These are phyloP conservation scores for Monosporascus sp. DNA, from an alignment of 2,329 filamentous ascomycete genomes.

Conservation along the genomic window DNA sequence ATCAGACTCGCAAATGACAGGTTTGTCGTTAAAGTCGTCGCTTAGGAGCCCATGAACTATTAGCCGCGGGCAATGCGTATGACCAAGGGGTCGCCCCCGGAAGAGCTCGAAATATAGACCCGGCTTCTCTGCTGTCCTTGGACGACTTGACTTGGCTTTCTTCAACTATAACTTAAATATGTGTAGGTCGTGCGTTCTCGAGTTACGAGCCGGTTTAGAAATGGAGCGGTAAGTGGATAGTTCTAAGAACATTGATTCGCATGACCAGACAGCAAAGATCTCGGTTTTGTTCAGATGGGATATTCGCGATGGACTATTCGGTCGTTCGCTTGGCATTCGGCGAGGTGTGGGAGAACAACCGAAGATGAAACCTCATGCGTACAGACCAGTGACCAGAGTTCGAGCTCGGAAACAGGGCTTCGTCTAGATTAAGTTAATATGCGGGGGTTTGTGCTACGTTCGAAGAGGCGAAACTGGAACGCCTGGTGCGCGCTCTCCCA, in stretches of 20 bases:
- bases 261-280: background rate
- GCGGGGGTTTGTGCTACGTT: background rate
- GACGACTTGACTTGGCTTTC: background rate
- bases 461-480: background rate
- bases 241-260: background rate
- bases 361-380: background rate
- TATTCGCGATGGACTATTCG: background rate
- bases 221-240: background rate
- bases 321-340: background rate
- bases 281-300: background rate
- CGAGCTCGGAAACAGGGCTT: background rate
- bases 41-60: background rate
- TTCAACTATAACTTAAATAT: background rate
- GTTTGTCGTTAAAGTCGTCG: slow-evolving; percentile 1
- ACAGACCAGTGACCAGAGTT: background rate
- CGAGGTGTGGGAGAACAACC: background rate
- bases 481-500: too few species aligned
- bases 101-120: too few species aligned
- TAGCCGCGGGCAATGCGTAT: too few species aligned
- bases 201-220: background rate
- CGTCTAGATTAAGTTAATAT: background rate
- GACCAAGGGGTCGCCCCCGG: too few species aligned
- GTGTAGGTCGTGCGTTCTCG: background rate
- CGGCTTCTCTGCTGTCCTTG: background rate
- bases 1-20: slow-evolving; percentile 4